Evolutionary conservation across 768 basidiomycete species (phyloP), one percentile per base, ranked within the genome.

Genomic region (Leucosporidium yakuticum): DNA sequence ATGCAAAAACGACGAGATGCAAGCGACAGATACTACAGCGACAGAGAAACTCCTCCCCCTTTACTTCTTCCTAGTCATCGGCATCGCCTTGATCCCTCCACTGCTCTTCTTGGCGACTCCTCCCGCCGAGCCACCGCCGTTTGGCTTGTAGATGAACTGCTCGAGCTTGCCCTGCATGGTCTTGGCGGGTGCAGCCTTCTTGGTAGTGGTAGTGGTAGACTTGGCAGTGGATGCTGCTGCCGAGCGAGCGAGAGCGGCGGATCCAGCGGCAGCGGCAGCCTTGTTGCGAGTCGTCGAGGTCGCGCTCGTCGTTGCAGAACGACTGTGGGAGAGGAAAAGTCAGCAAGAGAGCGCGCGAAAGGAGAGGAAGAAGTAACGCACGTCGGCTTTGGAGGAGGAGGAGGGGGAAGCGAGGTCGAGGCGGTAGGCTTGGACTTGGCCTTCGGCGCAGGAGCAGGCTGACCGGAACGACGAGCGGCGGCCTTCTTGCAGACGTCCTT

Each of bases 61-160:
- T 44, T 20, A 44, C 57, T 44, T 59, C n/a, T 36, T 36, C 54
- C 50, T 60, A 31, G 50, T 9, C 7, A 68, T 25, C 32, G 63
- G 63, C 70, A 71, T 71, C 23, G 70, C 51, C 64, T 49, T 68
- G 61, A 71, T 65, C 20, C 64, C 70, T 7, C 70, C 58, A 0
- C 63, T 60, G 60, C 32, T 8, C 50, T 51, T 25, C 60, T 44
- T 14, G 25, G 23, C 7, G 7, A 27, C 56, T 17, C 29, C 47
- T 1, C 36, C 51, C 0, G 27, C 36, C 21, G 34, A 44, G 39
- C 39, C 17, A 3, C 39, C 39, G 2, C 39, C 39, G 17, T 44
- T 44, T 15, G 39, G 39, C 39, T 44, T n/a, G 32, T 39, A 59
- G 11, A 23, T 36, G 57, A 39, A 44, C 34, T 25, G 34, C 36